Percentiles rank a stretch among this genome's conserved stretches.
Evolutionary conservation across 2,329 filamentous ascomycete species (phyloP).

Genomic region (Lachnellula cervina): DNA sequence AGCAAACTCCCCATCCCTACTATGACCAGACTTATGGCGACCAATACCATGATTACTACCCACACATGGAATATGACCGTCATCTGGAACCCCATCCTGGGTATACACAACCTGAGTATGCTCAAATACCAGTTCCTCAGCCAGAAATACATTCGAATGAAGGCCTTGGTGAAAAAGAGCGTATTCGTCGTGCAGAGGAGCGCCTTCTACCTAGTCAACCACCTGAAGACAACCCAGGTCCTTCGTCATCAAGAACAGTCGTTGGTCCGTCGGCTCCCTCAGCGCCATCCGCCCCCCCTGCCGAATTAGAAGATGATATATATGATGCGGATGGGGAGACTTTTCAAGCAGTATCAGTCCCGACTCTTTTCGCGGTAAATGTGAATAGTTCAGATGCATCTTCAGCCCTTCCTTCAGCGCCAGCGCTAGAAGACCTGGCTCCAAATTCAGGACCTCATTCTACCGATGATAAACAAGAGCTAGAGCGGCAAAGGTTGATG

Average conservation of each 20-base stretch:
- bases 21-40: constrained; percentile 30
- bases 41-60: constrained; percentile 22
- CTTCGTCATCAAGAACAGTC: constrained; percentile 36
- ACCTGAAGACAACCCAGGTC: constrained; percentile 40
- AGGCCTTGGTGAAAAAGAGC: constrained; percentile 74
- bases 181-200: constrained; percentile 70
- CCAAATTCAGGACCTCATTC: constrained; percentile 19
- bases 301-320: constrained; percentile 44
- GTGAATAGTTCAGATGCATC: constrained; percentile 11
- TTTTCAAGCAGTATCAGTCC: constrained; percentile 15
- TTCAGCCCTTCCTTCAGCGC: constrained; percentile 17
- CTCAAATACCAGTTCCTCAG: constrained; percentile 52
- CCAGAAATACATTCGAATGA: constrained; percentile 57
- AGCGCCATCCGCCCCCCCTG: constrained; percentile 35
- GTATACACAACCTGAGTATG: constrained; percentile 29
- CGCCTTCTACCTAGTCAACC: constrained; percentile 78
- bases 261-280: constrained; percentile 40
- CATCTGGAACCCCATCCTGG: constrained; percentile 31
- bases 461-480: constrained; percentile 66
- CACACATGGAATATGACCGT: constrained; percentile 23
- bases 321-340: constrained; percentile 44
- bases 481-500: constrained; percentile 52
- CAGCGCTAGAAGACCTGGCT: constrained; percentile 22
- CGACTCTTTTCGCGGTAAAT: constrained; percentile 1
- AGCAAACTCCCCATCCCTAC: constrained; percentile 28